These are phyloP conservation scores for Eimeria maxima DNA, from an alignment of 169 alveolate genomes.

Conservation along the genomic window DNA sequence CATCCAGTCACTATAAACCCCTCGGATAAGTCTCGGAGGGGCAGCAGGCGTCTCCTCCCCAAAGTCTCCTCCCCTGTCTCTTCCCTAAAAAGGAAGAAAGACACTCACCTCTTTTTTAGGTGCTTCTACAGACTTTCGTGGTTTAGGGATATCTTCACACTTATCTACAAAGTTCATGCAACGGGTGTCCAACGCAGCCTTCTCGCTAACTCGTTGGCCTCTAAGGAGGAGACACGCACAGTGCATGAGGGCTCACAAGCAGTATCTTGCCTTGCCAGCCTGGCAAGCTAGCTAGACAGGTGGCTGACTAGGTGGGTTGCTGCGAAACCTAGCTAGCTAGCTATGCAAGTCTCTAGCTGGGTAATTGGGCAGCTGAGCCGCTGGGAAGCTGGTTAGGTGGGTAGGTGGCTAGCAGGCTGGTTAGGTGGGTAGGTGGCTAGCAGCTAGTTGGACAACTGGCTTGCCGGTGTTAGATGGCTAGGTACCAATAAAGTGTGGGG, in stretches of 20 bases:
- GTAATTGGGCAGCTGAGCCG: background rate
- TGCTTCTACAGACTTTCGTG: too few relatives aligned
- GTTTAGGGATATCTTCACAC: constrained; percentile 10
- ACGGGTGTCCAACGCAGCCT: constrained; percentile 15
- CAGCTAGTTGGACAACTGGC: background rate
- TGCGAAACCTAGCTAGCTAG: background rate
- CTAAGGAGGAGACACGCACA: background rate
- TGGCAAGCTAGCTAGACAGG: background rate
- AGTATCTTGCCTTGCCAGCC: background rate
- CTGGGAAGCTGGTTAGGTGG: background rate
- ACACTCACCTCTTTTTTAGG: too few relatives aligned
- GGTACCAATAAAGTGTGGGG: background rate
- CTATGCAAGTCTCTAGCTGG: background rate
- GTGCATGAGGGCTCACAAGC: background rate
- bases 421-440: background rate
- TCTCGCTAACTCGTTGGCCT: constrained; percentile 48
- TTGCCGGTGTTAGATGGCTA: background rate
- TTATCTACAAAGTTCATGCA: background rate
- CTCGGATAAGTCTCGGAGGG: too few relatives aligned
- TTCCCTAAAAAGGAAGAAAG: too few relatives aligned
- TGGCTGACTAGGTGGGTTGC: background rate
- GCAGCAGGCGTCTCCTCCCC: too few relatives aligned
- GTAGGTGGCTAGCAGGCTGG: background rate
- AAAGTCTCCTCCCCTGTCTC: too few relatives aligned
- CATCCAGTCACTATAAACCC: too few relatives aligned